Percentiles rank a stretch among this genome's conserved stretches.
These are phyloP conservation scores for Elaeis guineensis DNA, from an alignment of 176 grass and related monocot species.

Conservation along the genomic window DNA sequence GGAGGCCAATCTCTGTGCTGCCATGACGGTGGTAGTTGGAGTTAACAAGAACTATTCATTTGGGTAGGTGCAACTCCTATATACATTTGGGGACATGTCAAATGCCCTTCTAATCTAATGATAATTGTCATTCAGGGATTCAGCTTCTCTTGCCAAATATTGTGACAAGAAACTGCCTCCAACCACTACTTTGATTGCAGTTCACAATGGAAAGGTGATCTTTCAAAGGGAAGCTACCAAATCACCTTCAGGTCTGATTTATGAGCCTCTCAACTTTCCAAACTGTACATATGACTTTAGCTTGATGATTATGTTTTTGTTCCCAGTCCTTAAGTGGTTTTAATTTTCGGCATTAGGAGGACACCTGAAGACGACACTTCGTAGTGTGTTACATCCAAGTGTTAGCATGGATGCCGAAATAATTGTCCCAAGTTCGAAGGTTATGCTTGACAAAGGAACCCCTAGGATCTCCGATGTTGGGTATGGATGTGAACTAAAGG, in stretches of 20 bases:
- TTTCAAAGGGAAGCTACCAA: conserved; percentile 53
- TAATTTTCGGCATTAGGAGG: conserved; percentile 26
- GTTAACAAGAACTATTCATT: conserved; percentile 69
- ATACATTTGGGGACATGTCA: no score
- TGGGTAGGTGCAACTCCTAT: conserved; percentile 35
- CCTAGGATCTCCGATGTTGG: neutral
- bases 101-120: neutral
- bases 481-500: neutral
- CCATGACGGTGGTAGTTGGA: conserved; percentile 67
- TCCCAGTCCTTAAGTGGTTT: neutral
- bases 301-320: neutral
- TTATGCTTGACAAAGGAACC: conserved; percentile 9
- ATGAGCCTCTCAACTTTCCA: neutral
- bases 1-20: conserved; percentile 79
- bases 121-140: conserved; percentile 36
- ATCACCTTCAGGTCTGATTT: conserved; percentile 40
- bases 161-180: conserved; percentile 83
- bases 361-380: conserved; percentile 51
- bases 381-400: conserved; percentile 62
- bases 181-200: conserved; percentile 57
- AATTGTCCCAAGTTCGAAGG: conserved; percentile 58
- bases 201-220: conserved; percentile 67
- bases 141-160: conserved; percentile 73
- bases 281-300: no score
- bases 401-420: conserved; percentile 58